These are phyloP conservation scores for Pneumocystis oryctolagi DNA, from an alignment of 1,139 yeast genomes.

Conservation along the genomic window DNA sequence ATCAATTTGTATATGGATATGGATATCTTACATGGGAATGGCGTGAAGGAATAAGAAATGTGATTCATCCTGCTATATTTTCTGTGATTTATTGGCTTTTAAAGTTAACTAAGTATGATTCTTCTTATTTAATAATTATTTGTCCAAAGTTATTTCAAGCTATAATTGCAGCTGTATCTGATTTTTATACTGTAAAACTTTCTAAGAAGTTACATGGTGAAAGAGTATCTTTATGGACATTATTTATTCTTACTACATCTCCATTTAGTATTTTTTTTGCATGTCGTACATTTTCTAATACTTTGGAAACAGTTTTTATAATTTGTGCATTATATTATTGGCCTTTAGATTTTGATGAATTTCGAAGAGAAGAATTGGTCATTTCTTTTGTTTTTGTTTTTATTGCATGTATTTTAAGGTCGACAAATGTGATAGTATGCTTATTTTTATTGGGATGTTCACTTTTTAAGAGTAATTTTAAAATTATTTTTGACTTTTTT, in stretches of 20 bases:
- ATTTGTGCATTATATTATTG: slow-evolving; percentile 55
- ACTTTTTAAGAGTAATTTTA: slow-evolving; percentile 2
- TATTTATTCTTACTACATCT: slow-evolving; percentile 27
- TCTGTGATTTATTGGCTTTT: slow-evolving; percentile 28
- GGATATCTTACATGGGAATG: slow-evolving; percentile 96
- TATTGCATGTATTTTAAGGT: slow-evolving; percentile 53
- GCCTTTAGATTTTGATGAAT: slow-evolving; percentile 38
- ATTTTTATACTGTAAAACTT: slow-evolving; percentile 24
- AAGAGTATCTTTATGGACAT: slow-evolving; percentile 14
- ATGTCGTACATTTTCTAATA: slow-evolving; percentile 76
- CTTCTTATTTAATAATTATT: slow-evolving; percentile 19
- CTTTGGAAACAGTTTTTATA: slow-evolving; percentile 62
- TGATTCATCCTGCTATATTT: slow-evolving; percentile 65
- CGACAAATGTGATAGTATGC: slow-evolving; percentile 76
- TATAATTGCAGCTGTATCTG: slow-evolving; percentile 56
- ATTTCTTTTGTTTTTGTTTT: slow-evolving; percentile 34
- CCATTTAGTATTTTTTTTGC: slow-evolving; percentile 73
- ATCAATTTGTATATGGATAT: slow-evolving; percentile 51
- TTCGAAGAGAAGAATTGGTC: background rate
- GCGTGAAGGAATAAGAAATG: slow-evolving; percentile 58
- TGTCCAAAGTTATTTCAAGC: slow-evolving; percentile 61
- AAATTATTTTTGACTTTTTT: slow-evolving; percentile 9
- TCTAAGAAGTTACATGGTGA: slow-evolving; percentile 19
- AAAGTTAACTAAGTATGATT: slow-evolving; percentile 21
- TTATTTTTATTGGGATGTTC: slow-evolving; percentile 19